Conservation (phyloP, 345 rosid species). For the Arabidopsis suecica region DNA sequence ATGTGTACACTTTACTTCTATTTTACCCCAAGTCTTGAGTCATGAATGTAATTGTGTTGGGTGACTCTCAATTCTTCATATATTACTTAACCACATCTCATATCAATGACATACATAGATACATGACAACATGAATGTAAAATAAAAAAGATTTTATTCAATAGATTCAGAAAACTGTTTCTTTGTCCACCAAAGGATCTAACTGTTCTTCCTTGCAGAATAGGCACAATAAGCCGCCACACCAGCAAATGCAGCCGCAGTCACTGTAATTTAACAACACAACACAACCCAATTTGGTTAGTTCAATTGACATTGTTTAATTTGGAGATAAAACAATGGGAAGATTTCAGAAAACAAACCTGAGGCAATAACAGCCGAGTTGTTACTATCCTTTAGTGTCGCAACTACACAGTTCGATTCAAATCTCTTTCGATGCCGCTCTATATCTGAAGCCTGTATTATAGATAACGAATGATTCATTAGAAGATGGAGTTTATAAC, state of each 20-base stretch:
- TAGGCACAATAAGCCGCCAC: slow-evolving; percentile 46
- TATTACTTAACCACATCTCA: neutral
- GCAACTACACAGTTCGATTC: slow-evolving; percentile 36
- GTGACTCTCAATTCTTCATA: neutral
- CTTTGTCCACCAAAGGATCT: neutral
- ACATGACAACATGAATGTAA: neutral
- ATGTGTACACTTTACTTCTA: no score
- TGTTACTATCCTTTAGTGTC: slow-evolving; percentile 38
- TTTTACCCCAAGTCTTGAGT: no score
- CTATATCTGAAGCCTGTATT: slow-evolving; percentile 41
- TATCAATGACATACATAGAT: neutral
- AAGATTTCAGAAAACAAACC: slow-evolving; percentile 16
- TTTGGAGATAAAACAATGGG: neutral
- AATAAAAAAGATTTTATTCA: neutral
- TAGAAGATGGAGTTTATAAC: neutral
- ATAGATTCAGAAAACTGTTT: neutral
- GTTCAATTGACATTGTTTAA: neutral
- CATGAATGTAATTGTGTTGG: neutral
- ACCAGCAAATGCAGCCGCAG: slow-evolving; percentile 50
- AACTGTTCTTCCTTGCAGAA: slow-evolving; percentile 43
- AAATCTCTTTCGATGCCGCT: slow-evolving; percentile 36
- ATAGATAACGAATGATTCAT: neutral
- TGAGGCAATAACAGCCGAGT: slow-evolving; percentile 42
- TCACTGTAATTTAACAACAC: slow-evolving; percentile 28
- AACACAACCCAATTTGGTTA: slow-evolving; percentile 7